phyloP scores from a whole-genome alignment of 805 yeast species.

The Lipomyces sp. region DNA sequence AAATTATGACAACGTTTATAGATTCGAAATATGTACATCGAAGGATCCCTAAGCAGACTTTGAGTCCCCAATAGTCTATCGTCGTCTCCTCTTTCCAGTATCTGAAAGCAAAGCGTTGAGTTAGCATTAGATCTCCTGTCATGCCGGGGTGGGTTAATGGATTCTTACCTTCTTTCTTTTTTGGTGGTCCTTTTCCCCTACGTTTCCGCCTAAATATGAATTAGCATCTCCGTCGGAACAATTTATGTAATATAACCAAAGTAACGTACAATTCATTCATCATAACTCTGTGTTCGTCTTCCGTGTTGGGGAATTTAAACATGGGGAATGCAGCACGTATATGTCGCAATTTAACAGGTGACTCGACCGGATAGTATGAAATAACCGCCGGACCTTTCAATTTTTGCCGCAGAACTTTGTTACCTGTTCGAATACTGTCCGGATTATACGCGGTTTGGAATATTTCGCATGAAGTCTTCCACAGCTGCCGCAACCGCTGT shows the following conservation, averaged over 20 bases:
- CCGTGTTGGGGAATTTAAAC: constrained; percentile 62
- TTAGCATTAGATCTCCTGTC: neutral
- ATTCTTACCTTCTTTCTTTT: constrained; percentile 36
- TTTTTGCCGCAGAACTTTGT: constrained; percentile 68
- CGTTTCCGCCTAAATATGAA: constrained; percentile 31
- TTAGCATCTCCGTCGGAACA: neutral
- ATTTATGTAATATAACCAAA: neutral
- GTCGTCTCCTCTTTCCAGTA: neutral
- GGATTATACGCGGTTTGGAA: constrained; percentile 78
- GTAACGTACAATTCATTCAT: constrained; percentile 53
- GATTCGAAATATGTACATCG: neutral
- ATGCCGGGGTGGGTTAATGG: neutral
- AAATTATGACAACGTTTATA: neutral
- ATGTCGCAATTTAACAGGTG: constrained; percentile 58
- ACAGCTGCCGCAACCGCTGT: constrained; percentile 59
- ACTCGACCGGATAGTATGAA: constrained; percentile 74
- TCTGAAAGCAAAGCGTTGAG: neutral
- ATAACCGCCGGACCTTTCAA: constrained; percentile 74
- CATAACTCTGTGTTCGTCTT: constrained; percentile 64
- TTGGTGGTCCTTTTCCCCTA: constrained; percentile 41
- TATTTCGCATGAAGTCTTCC: constrained; percentile 64
- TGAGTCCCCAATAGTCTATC: neutral
- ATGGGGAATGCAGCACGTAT: constrained; percentile 59
- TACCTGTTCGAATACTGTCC: constrained; percentile 65
- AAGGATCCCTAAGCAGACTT: neutral